Conservation (phyloP, 139 green algal genomes). For the Diplosphaera chodatii region DNA sequence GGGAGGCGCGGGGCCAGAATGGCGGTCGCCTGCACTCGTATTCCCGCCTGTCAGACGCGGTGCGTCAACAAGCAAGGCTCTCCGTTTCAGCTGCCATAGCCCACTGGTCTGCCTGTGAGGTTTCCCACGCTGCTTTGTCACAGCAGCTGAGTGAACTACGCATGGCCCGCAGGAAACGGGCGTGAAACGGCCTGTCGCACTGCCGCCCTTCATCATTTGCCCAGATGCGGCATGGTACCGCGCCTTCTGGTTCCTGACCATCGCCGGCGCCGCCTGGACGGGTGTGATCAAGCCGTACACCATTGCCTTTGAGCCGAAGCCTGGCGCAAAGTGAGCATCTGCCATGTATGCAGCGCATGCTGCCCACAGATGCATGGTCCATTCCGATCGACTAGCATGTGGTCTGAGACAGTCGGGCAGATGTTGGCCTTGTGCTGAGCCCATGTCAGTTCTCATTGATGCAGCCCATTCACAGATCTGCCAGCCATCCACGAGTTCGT, state of each 20-base stretch:
- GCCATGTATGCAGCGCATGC: background rate
- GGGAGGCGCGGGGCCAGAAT: too few relatives aligned
- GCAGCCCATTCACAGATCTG: background rate
- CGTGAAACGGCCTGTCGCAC: background rate
- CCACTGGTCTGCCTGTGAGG: too few relatives aligned
- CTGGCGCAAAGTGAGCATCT: constrained; percentile 7
- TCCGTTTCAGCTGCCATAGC: too few relatives aligned
- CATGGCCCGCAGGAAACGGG: background rate
- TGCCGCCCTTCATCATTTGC: background rate
- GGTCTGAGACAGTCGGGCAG: too few relatives aligned
- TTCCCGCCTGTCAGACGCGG: too few relatives aligned
- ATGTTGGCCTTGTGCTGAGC: background rate
- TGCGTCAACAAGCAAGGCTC: too few relatives aligned
- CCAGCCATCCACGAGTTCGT: background rate
- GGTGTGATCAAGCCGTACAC: constrained; percentile 14
- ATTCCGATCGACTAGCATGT: too few relatives aligned
- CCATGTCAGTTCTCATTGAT: background rate
- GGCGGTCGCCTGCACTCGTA: too few relatives aligned
- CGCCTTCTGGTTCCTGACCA: constrained; percentile 5
- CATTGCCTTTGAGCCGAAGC: constrained; percentile 11
- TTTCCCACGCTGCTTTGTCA: too few relatives aligned
- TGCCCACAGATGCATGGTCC: too few relatives aligned
- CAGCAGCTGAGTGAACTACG: too few relatives aligned
- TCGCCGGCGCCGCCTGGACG: constrained; percentile 4
- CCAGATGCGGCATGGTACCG: background rate